A percentile compares a stretch with the other conserved stretches of the same genome.
phyloP scores from a whole-genome alignment of 23 red algal genomes.

The Gracilariopsis chorda region DNA sequence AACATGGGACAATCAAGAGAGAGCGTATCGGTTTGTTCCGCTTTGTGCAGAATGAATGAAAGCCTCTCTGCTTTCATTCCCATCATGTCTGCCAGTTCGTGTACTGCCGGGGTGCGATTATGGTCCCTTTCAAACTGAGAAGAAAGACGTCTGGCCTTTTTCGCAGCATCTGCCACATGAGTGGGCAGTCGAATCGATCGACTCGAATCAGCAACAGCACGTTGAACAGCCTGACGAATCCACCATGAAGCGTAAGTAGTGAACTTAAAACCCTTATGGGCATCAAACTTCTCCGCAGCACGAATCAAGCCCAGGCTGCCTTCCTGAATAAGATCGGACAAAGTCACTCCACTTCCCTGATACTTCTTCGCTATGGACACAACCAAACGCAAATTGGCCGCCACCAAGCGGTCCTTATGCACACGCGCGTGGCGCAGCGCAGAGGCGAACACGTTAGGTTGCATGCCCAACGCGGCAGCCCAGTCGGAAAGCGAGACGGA shows the following conservation, averaged over 20 bases:
- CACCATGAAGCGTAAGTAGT: constrained; percentile 94
- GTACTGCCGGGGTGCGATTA: constrained; percentile 5
- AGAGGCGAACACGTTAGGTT: constrained; percentile 15
- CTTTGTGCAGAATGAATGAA: constrained; percentile 60
- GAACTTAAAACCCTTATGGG: constrained; percentile 79
- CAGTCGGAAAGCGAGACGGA: constrained; percentile 66
- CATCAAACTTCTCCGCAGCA: constrained; percentile 94
- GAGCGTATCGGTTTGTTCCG: constrained; percentile 69
- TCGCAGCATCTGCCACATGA: constrained; percentile 61
- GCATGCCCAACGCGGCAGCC: constrained; percentile 56
- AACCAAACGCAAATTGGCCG: constrained; percentile 91
- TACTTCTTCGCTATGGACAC: constrained; percentile 94
- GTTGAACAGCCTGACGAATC: constrained; percentile 86
- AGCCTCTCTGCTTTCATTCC: constrained; percentile 49
- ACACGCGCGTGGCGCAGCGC: constrained; percentile 21
- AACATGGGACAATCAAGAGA: constrained; percentile 64
- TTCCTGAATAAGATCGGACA: constrained; percentile 88
- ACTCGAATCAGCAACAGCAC: constrained; percentile 57
- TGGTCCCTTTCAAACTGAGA: constrained; percentile 30
- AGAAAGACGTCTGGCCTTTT: constrained; percentile 38
- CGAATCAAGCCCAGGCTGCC: constrained; percentile 85
- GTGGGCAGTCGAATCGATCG: constrained; percentile 80
- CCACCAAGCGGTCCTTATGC: constrained; percentile 79
- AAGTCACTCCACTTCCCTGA: constrained; percentile 33
- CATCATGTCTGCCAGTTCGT: constrained; percentile 63